Evolutionary conservation across 2,329 filamentous ascomycete species (phyloP), one percentile per base, ranked within the genome.

Genomic region (Venturia pyrina): DNA sequence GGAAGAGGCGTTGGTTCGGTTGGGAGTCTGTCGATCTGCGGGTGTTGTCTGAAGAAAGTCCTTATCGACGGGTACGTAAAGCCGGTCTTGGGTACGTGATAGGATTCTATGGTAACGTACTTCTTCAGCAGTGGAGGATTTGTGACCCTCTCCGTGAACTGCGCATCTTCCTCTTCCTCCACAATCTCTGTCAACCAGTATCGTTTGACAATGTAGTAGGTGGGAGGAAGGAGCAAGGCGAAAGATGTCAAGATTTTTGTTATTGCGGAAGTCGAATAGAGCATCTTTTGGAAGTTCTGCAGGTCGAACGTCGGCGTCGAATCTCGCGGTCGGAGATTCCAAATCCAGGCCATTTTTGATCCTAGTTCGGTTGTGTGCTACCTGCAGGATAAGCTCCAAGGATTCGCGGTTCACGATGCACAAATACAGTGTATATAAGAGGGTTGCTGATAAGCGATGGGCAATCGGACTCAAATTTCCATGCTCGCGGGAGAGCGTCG

Each of bases 81-180:
- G 46, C 82, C 78, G 62, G 77, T 87, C 37, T 77, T 78, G 19
- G 81, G 82, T 37, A 92, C 93, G n/a, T 82, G 87, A 75, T 92
- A 96, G 5, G 87, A 82, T 72, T 84, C 83, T 70, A 89, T 82
- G 48, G 84, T 82, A 17, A 90, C 92, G 75, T 93, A 83, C 70
- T 92, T 89, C 74, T 83, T 88, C 67, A 98, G 81, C 15, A 97
- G 82, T n/a, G 87, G 82, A 40, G 93, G 91, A 72, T 97, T 92
- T 24, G 32, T 65, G 44, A 21, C 37, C 15, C 24, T 5, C 5
- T 59, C 32, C 17, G 37, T 60, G 48, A 53, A 53, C 21, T 53
- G 21, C n/a, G 63, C 46, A 19, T 65, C 63, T 8, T 53, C 24
- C 24, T 19, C n/a, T 37, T 40, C 41, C 40, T 28, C 44, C 2